Evolutionary conservation across 2,329 filamentous ascomycete species (phyloP).

Genomic region (Seiridium cupressi): DNA sequence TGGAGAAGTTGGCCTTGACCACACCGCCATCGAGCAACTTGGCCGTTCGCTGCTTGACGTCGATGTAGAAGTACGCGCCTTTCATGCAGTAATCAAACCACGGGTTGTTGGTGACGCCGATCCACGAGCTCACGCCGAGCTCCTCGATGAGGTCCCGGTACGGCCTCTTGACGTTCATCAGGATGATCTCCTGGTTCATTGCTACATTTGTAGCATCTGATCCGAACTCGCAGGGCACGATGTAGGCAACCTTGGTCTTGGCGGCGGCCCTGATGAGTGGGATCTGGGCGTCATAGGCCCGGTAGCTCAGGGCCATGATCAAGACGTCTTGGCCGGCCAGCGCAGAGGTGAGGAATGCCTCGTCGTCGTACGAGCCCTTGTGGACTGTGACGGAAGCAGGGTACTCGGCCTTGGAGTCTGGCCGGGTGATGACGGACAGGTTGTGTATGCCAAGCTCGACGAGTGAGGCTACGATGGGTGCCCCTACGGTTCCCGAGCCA

Average conservation of each 20-base stretch:
- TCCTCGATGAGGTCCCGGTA: constrained; percentile 25
- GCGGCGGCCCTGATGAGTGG: constrained; percentile 30
- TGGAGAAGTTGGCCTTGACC: constrained; percentile 25
- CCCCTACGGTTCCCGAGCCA: constrained; percentile 21
- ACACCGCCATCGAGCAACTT: constrained; percentile 17
- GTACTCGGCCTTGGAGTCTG: constrained; percentile 19
- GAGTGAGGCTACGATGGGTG: not conserved
- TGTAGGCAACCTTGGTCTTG: constrained; percentile 25
- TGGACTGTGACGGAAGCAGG: constrained; percentile 15
- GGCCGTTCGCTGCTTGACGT: constrained; percentile 26
- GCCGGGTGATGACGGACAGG: constrained; percentile 29
- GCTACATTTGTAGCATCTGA: constrained; percentile 21
- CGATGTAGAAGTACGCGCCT: constrained; percentile 27
- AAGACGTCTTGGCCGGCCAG: constrained; percentile 32
- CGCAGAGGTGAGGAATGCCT: constrained; percentile 21
- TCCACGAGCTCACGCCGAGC: constrained; percentile 27
- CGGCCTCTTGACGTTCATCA: constrained; percentile 22
- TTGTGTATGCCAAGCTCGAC: constrained; percentile 19
- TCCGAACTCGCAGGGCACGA: constrained; percentile 31
- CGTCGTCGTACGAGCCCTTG: constrained; percentile 19
- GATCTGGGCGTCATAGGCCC: constrained; percentile 19
- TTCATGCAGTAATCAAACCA: constrained; percentile 31
- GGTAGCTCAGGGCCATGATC: constrained; percentile 23
- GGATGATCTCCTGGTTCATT: constrained; percentile 17
- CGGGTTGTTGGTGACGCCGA: constrained; percentile 29